phyloP scores from a whole-genome alignment of 345 rosid species.

The Ricinus communis region DNA sequence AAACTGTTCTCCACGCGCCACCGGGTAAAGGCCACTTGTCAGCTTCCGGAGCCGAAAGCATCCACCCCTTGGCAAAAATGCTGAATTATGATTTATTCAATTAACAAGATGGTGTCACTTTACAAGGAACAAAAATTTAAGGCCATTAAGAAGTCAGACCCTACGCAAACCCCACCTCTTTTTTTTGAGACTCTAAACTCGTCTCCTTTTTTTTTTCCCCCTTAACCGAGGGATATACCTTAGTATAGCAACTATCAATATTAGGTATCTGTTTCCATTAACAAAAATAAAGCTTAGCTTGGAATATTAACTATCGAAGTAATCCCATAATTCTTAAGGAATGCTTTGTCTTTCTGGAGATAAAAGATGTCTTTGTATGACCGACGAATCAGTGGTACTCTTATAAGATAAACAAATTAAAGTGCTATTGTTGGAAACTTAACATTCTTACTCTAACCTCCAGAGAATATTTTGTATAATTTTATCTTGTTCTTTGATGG shows the following conservation, averaged over 20 bases:
- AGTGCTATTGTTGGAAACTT: too few species aligned
- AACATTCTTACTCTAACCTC: too few species aligned
- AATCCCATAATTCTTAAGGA: neutral
- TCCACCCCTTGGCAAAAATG: slow-evolving; percentile 14
- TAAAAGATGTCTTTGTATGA: too few species aligned
- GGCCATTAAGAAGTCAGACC: slow-evolving; percentile 23
- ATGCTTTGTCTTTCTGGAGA: too few species aligned
- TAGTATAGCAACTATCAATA: too few species aligned
- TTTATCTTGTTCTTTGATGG: too few species aligned
- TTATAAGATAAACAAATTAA: too few species aligned
- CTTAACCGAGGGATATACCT: neutral
- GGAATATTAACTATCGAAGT: neutral
- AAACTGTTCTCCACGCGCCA: slow-evolving; percentile 4
- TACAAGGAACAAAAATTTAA: neutral
- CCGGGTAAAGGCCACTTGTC: neutral
- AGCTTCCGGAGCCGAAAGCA: neutral
- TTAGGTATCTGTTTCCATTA: neutral
- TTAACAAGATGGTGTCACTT: slow-evolving; percentile 19
- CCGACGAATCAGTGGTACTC: too few species aligned
- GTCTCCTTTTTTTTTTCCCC: neutral
- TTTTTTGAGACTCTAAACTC: slow-evolving; percentile 17
- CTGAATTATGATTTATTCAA: neutral
- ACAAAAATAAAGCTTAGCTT: neutral
- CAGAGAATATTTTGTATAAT: too few species aligned
- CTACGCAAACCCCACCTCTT: slow-evolving; percentile 6